Base-by-base conservation (phyloP, 164 flowering plant species). In the Liriodendron chinense region DNA sequence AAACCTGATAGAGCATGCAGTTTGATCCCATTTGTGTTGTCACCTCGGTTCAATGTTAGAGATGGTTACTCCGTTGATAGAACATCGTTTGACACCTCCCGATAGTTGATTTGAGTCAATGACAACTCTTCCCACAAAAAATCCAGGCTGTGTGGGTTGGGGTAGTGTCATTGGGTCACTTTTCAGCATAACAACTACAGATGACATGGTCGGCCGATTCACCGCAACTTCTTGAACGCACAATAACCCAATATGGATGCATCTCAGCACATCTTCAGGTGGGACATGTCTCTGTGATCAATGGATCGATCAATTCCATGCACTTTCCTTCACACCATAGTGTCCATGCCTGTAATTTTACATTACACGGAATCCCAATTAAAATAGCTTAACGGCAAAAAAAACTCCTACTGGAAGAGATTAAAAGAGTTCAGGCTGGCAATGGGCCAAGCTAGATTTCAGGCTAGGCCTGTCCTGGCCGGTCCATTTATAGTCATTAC, bases 161-260 rank as follows among this genome's bases (percentile, higher is more conserved):
- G 62, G 68, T 16, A 72, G 75, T 3, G 65, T n/a, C 22, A 62
- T 22, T 9, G 65, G 47, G 16, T 62, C 50, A 34, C 66, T 72
- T 47, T 16, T 49, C 21, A 72, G 56, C 68, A 34, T 72, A 9
- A 61, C 23, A 72, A 72, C 49, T 23, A 62, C 48, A 8, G 26
- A 25, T 22, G 75, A 72, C 75, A 72, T 72, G 50, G 56, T 72
- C 21, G 68, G 70, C 65, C 76, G 47, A 48, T 47, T 21, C 22
- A 1, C 70, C 22, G 76, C 76, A 65, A 47, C 70, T 43, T 73
- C 69, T 48, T 74, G 76, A 23, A 74, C 76, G 3, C 76, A 74
- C n/a, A 74, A 9, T 47, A 74, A 26, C 26, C 69, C 76, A 0
- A 74, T 50, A 23, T 74, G 76, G 13, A 74, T 64, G 70, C 69